These are phyloP conservation scores for Tuber calosporum DNA, from an alignment of 495 filamentous ascomycete species.

Conservation along the genomic window DNA sequence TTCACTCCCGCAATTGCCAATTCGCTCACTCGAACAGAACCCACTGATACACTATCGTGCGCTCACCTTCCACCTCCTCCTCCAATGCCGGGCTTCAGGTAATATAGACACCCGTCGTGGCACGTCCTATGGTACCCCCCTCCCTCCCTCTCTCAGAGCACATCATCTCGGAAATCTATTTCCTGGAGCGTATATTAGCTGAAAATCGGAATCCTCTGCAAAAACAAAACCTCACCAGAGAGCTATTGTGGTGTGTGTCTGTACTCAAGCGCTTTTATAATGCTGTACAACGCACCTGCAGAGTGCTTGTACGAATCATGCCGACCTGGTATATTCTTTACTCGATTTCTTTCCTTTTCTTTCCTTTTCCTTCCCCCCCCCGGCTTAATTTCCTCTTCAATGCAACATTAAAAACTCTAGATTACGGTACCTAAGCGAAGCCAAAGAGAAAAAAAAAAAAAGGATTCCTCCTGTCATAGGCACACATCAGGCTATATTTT, in stretches of 20 bases:
- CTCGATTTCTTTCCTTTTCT: neutral
- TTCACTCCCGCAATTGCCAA: neutral
- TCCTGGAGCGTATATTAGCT: neutral
- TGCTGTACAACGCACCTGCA: neutral
- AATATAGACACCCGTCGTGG: neutral
- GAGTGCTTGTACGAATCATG: neutral
- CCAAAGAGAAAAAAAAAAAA: neutral
- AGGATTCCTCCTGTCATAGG: neutral
- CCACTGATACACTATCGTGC: neutral
- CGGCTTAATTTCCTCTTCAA: neutral
- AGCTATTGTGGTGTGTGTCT: too few species aligned
- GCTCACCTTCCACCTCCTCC: neutral
- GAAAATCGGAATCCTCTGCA: neutral
- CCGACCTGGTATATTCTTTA: neutral
- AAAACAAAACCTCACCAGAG: neutral
- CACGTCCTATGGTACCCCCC: neutral
- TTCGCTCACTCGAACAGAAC: neutral
- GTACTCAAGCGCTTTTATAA: neutral
- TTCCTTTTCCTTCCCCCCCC: neutral
- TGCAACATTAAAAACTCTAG: neutral
- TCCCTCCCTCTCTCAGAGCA: neutral
- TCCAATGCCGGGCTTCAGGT: neutral
- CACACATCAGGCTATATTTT: neutral
- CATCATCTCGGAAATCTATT: neutral
- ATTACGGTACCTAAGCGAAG: neutral